These are phyloP conservation scores for Mycena rebaudengoi DNA, from an alignment of 768 basidiomycete species.

Conservation along the genomic window DNA sequence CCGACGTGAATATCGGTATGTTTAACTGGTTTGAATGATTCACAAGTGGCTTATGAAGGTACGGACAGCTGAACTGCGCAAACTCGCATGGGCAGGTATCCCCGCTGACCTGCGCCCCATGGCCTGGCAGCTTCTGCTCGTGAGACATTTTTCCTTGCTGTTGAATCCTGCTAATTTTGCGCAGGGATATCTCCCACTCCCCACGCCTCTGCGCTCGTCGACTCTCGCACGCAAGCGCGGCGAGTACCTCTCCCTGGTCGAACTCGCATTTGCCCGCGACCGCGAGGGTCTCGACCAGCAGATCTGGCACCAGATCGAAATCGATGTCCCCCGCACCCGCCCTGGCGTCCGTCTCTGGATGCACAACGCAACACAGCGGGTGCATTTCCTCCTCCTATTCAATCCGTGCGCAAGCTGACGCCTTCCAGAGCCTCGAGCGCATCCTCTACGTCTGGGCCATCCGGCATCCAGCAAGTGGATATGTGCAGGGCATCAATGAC, in stretches of 20 bases:
- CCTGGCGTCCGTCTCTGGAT: slow-evolving; percentile 94
- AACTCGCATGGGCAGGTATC: slow-evolving; percentile 95
- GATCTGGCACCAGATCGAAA: slow-evolving; percentile 99
- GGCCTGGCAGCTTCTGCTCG: slow-evolving; percentile 94
- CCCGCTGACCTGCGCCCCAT: slow-evolving; percentile 88
- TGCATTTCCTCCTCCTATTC: too few species aligned
- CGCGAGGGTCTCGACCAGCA: slow-evolving; percentile 90
- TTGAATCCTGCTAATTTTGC: neutral
- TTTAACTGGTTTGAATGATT: slow-evolving; percentile 19
- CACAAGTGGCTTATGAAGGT: neutral
- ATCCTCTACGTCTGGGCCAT: slow-evolving; percentile 99
- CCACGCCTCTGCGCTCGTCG: slow-evolving; percentile 73
- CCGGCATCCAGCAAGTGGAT: slow-evolving; percentile 96
- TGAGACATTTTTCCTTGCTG: slow-evolving; percentile 50
- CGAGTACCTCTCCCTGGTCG: slow-evolving; percentile 91
- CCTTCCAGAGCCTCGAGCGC: too few species aligned
- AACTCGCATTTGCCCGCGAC: slow-evolving; percentile 89
- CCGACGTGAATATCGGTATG: slow-evolving; percentile 86
- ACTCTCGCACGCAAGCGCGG: slow-evolving; percentile 90
- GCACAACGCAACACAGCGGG: slow-evolving; percentile 88
- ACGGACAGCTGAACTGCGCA: slow-evolving; percentile 79
- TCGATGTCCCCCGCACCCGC: slow-evolving; percentile 95
- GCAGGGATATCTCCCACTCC: slow-evolving; percentile 93
- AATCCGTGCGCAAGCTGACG: too few species aligned
- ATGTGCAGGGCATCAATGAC: slow-evolving; percentile 99